A percentile compares a stretch with the other conserved stretches of the same genome.
phyloP scores from a whole-genome alignment of 108 stramenopile species.

The Cylindrotheca closterium region DNA sequence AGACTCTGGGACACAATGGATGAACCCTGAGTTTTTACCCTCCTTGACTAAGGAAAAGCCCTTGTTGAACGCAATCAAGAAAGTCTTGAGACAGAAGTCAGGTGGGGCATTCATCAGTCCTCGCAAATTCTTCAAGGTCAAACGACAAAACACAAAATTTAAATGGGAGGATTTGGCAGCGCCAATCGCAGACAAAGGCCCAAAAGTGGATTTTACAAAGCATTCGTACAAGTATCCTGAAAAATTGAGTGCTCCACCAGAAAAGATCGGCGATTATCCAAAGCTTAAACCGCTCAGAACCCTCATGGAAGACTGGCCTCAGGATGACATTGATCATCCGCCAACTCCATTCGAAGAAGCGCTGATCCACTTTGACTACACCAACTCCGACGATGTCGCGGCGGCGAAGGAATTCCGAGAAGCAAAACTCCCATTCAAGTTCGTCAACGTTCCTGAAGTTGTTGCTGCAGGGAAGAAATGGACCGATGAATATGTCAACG shows the following conservation, averaged over 20 bases:
- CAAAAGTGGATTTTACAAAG: constrained; percentile 66
- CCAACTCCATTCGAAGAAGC: constrained; percentile 44
- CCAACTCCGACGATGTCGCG: constrained; percentile 52
- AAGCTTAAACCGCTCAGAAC: constrained; percentile 48
- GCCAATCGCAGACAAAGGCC: constrained; percentile 5
- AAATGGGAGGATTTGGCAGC: constrained; percentile 15
- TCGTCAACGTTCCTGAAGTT: constrained; percentile 81
- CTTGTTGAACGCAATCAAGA: neutral
- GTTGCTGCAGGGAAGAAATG: constrained; percentile 60
- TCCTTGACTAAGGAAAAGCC: constrained; percentile 9
- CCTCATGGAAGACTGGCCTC: constrained; percentile 72
- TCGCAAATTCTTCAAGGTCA: constrained; percentile 5
- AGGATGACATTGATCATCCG: constrained; percentile 72
- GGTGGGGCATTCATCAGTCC: neutral
- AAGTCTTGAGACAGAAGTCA: neutral
- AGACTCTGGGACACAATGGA: constrained; percentile 32
- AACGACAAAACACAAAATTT: neutral
- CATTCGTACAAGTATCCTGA: constrained; percentile 64
- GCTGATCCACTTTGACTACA: constrained; percentile 79
- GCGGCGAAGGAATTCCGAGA: constrained; percentile 66
- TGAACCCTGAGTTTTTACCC: constrained; percentile 14
- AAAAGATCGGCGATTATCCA: constrained; percentile 59
- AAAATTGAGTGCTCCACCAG: constrained; percentile 42
- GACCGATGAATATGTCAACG: constrained; percentile 82
- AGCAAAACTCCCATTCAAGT: constrained; percentile 80